phyloP scores from a whole-genome alignment of 495 filamentous ascomycete genomes.

The Podospora comata region DNA sequence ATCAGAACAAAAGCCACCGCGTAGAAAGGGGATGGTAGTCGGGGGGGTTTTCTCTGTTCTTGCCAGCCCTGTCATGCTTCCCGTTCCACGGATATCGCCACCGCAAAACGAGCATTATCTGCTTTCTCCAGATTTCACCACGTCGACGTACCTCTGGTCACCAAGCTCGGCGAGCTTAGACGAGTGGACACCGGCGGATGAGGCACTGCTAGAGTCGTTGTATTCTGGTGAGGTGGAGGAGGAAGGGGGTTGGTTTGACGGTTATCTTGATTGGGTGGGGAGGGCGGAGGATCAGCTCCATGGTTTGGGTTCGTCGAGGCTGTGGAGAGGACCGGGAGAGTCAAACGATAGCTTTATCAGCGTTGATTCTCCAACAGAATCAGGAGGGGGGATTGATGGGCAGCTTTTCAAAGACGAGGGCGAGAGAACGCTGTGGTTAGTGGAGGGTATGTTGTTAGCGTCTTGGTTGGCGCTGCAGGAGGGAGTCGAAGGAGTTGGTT shows the following conservation, averaged over 20 bases:
- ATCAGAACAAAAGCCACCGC: too few relatives aligned
- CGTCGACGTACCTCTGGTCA: not conserved
- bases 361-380: not conserved
- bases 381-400: not conserved
- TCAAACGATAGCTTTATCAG: not conserved
- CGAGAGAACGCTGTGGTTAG: slow-evolving; percentile 1
- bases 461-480: slow-evolving; percentile 9
- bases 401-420: not conserved
- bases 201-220: not conserved
- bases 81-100: not conserved
- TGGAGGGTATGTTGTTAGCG: not conserved
- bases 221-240: not conserved
- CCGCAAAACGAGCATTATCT: not conserved
- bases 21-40: too few relatives aligned
- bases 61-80: too few relatives aligned
- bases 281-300: not conserved
- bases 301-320: not conserved
- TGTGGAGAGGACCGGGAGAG: not conserved
- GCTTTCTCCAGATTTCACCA: not conserved
- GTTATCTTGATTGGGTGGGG: not conserved
- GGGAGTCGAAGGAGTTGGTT: not conserved
- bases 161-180: not conserved
- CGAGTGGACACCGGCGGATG: not conserved
- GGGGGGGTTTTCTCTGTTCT: too few relatives aligned
- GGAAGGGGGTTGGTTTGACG: not conserved